These are phyloP conservation scores for Dictyostelium intermedium DNA, from an alignment of 78 protist genomes.

Conservation along the genomic window DNA sequence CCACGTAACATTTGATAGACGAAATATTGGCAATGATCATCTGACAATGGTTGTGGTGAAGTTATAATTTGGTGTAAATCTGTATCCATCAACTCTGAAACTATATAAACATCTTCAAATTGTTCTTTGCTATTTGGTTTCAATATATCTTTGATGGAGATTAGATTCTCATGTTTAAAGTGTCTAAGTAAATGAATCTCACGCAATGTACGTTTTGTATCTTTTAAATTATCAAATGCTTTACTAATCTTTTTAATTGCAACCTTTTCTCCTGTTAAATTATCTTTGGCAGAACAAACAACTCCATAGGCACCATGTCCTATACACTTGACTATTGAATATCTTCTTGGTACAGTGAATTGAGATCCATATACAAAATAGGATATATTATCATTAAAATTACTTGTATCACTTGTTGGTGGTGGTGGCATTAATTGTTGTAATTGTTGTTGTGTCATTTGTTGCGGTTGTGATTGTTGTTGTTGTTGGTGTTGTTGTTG, in stretches of 20 bases:
- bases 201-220: slow-evolving; percentile 96
- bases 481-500: slow-evolving; percentile 7
- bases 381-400: slow-evolving; percentile 17
- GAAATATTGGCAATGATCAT: slow-evolving; percentile 97
- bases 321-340: slow-evolving; percentile 28
- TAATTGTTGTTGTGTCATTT: not conserved
- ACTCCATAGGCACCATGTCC: slow-evolving; percentile 83
- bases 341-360: slow-evolving; percentile 64
- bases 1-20: slow-evolving; percentile 96
- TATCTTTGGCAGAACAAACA: slow-evolving; percentile 73
- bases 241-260: slow-evolving; percentile 97
- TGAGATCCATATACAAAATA: slow-evolving; percentile 42
- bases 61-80: slow-evolving; percentile 95
- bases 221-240: slow-evolving; percentile 93
- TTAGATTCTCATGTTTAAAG: slow-evolving; percentile 87
- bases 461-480: not conserved
- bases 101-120: slow-evolving; percentile 91
- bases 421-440: slow-evolving; percentile 36
- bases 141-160: slow-evolving; percentile 61
- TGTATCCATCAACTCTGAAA: slow-evolving; percentile 97
- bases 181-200: slow-evolving; percentile 93
- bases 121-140: slow-evolving; percentile 28
- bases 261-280: slow-evolving; percentile 51
- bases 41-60: slow-evolving; percentile 92
- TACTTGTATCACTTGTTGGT: slow-evolving; percentile 10